A percentile compares a stretch with the other conserved stretches of the same genome.
phyloP scores from a whole-genome alignment of 768 basidiomycete genomes.

The Termitomyces sp. region DNA sequence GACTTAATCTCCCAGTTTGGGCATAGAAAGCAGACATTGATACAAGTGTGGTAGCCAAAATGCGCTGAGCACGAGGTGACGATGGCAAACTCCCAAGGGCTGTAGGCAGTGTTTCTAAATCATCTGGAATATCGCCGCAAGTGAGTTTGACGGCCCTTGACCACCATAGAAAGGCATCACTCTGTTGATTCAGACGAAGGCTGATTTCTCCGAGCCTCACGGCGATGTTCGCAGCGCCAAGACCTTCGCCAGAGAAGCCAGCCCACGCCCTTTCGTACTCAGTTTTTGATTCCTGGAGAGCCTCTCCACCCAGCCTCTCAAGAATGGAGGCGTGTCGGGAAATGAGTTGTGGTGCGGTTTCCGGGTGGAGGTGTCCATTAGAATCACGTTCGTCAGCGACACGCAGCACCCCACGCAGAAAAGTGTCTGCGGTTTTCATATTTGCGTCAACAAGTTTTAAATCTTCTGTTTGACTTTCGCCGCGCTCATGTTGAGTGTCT shows the following conservation, averaged over 20 bases:
- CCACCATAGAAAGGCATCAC: conserved; percentile 68
- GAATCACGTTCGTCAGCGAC: conserved; percentile 36
- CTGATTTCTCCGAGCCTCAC: conserved; percentile 65
- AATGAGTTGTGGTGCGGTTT: conserved; percentile 51
- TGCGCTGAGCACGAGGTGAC: conserved; percentile 61
- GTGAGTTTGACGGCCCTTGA: conserved; percentile 45
- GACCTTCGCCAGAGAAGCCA: conserved; percentile 29
- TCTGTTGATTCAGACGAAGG: conserved; percentile 44
- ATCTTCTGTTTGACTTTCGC: conserved; percentile 25
- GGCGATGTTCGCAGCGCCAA: conserved; percentile 50
- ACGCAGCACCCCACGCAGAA: conserved; percentile 43
- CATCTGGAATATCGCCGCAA: conserved; percentile 23
- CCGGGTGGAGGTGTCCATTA: conserved; percentile 37
- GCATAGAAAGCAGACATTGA: conserved; percentile 73
- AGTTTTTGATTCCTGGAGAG: conserved; percentile 46
- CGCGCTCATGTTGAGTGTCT: conserved; percentile 29
- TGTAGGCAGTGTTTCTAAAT: conserved; percentile 14
- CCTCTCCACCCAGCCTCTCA: conserved; percentile 54
- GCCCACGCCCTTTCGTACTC: conserved; percentile 59
- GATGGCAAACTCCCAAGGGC: conserved; percentile 38
- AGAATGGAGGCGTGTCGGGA: conserved; percentile 49
- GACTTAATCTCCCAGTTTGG: conserved; percentile 44
- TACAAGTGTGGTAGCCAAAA: conserved; percentile 53
- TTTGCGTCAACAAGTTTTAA: conserved; percentile 49
- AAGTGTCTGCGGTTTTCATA: conserved; percentile 47